Evolutionary conservation across 2,329 filamentous ascomycete species (phyloP), one percentile per base, ranked within the genome.

Genomic region (Trichoderma oligosporum): DNA sequence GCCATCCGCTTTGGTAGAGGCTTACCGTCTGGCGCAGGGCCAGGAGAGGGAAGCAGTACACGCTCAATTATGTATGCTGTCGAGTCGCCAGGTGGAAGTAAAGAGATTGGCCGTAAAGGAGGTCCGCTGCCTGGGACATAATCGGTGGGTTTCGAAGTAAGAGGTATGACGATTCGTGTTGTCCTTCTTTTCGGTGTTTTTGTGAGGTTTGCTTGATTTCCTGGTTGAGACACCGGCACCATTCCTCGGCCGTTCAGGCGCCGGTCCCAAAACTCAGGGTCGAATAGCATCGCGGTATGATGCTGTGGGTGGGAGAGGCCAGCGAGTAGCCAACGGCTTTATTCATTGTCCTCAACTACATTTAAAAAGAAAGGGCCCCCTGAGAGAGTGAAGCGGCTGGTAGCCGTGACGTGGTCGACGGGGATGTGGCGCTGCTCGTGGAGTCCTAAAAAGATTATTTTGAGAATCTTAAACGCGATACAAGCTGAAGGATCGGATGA

Each of bases 1-100:
- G 76, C 76, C 60, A 83, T 73, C 7, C 78, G 71, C 44, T 77
- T 74, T 8, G 73, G 71, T 1, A 73, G 60, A 4, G 68, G 68
- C 18, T 65, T 67, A 7, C 75, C 73, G 51, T 76, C 69, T 1
- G 63, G 65, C 27, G 67, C 69, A 29, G 61, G 42, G 11, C 66
- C 64, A 1, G 62, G 67, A 46, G 66, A 71, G 36, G 78, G 74
- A 0, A 81, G 70, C 7, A 83, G 69, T 29, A 80, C 73, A 62
- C 80, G 78, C 46, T 80, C 77, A 60, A 80, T 66, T 39, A 87
- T 86, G 63, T 78, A 82, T n/a, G 79, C 82, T 7, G 77, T 78
- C 41, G 77, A 76, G 62, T 84, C 78, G 64, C 75, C 68, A 1
- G 72, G 66, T 3, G 78, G 81, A 2, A 77, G 67, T 6, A 84